Evolutionary conservation across 208 protist genomes (phyloP), one percentile per base, ranked within the genome.

Genomic region (Strigomonas culicis): DNA sequence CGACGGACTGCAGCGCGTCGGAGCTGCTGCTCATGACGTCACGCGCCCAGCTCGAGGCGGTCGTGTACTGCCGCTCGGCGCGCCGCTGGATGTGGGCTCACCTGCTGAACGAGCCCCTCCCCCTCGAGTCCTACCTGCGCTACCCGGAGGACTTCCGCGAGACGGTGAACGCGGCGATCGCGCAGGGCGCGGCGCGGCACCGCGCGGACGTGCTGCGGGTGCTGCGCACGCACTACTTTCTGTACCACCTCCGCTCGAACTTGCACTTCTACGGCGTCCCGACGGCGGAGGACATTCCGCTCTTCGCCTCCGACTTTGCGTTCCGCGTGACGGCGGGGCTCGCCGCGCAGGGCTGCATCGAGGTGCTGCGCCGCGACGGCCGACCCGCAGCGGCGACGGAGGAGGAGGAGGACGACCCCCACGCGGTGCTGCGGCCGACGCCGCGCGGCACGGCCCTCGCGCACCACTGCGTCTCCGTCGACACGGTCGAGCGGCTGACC

Each of bases 81-180:
- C 90, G 80, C 10, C 79, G 83, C 30, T 93, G 85, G 85, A 82
- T 87, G 61, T 86, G 74, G 79, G 53, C 68, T 19, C 66, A 76
- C 36, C 62, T 93, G 46, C 71, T 94, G 19, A 93, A 94, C 61
- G 87, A 91, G 47, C 80, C 84, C 10, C 74, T 93, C 22, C 90
- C 90, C 24, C 77, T 94, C 2, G 87, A 94, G 79, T 92, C 85
- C 22, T 70, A 73, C 59, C 51, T 93, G 59, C 79, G 79, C 49
- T 91, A 91, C 72, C 81, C 90, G 13, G 77, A 86, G 21, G 85
- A 96, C 63, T 92, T 96, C 74, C 66, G 79, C 31, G 84, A 89
- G 52, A 66, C 73, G 2, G 57, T 96, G 22, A 96, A 93, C 62
- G 77, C 84, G 1, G 86, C 87, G 0, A 72, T 96, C 19, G 86